phyloP scores from a whole-genome alignment of 225 moss, liverwort and hornwort genomes.

The Anthoceros angustus region DNA sequence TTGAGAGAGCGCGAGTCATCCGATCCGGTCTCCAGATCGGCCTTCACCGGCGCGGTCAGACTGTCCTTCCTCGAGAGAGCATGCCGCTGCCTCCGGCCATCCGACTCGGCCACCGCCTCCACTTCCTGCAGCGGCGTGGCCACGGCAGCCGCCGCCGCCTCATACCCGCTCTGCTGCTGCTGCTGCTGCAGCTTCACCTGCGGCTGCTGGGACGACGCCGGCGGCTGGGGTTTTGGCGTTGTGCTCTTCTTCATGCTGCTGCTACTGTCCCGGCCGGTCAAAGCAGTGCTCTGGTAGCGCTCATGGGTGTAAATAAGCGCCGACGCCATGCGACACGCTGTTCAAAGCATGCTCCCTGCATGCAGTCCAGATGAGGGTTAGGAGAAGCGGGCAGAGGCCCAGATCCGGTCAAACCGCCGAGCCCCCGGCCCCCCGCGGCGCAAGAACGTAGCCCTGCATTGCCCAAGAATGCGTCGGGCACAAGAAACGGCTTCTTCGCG shows the following conservation, averaged over 20 bases:
- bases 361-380: not conserved
- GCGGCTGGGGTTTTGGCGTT: slow-evolving; percentile 3
- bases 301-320: slow-evolving; percentile 39
- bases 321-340: slow-evolving; percentile 30
- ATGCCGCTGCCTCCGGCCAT: slow-evolving; percentile 12
- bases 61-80: not conserved
- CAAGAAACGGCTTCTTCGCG: not conserved
- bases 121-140: slow-evolving; percentile 2
- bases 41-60: not conserved
- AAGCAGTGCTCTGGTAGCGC: slow-evolving; percentile 24
- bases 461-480: not conserved
- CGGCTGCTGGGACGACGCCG: not conserved
- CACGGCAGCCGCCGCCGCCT: not conserved
- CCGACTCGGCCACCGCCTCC: slow-evolving; percentile 14
- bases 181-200: not conserved
- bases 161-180: not conserved
- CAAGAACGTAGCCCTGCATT: not conserved
- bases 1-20: slow-evolving; percentile 22
- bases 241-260: slow-evolving; percentile 43
- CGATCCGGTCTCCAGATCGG: not conserved
- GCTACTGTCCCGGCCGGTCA: slow-evolving; percentile 24
- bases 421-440: not conserved
- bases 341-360: slow-evolving; percentile 2
- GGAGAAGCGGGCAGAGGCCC: not conserved
- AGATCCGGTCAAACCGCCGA: not conserved